Conservation (phyloP, 257 asterid genomes). For the Ocimum tenuiflorum region DNA sequence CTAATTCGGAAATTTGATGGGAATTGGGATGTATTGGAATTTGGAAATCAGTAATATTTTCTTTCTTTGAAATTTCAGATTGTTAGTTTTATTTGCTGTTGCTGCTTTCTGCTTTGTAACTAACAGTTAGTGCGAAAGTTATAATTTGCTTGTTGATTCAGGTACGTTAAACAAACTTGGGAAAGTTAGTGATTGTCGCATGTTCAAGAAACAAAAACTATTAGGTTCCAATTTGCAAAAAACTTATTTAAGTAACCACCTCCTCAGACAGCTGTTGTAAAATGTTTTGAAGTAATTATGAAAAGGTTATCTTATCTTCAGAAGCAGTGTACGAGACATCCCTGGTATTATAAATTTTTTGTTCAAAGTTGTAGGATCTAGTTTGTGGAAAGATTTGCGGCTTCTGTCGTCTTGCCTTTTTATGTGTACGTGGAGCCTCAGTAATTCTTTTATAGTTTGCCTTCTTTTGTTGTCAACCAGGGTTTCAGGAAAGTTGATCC, state of each 20-base stretch:
- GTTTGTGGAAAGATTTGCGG: neutral
- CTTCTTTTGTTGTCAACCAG: conserved; percentile 33
- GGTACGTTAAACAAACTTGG: neutral
- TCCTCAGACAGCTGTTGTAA: too few relatives aligned
- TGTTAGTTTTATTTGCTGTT: neutral
- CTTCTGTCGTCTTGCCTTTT: neutral
- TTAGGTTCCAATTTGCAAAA: neutral
- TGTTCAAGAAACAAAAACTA: neutral
- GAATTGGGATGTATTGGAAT: neutral
- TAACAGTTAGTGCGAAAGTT: too few relatives aligned
- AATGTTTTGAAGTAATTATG: too few relatives aligned
- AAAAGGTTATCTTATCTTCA: too few relatives aligned
- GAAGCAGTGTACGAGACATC: too few relatives aligned
- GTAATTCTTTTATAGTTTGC: conserved; percentile 39
- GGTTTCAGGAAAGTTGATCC: conserved; percentile 72
- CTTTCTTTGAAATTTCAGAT: neutral
- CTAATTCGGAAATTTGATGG: neutral
- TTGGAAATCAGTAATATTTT: neutral
- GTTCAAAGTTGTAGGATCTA: too few relatives aligned
- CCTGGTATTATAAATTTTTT: too few relatives aligned
- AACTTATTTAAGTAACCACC: neutral
- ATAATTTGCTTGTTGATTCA: neutral
- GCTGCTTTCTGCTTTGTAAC: too few relatives aligned
- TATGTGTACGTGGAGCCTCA: conserved; percentile 20
- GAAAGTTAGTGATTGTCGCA: neutral